Conservation (phyloP, 306 rosid genomes). For the Pterocarpus macrocarpus region DNA sequence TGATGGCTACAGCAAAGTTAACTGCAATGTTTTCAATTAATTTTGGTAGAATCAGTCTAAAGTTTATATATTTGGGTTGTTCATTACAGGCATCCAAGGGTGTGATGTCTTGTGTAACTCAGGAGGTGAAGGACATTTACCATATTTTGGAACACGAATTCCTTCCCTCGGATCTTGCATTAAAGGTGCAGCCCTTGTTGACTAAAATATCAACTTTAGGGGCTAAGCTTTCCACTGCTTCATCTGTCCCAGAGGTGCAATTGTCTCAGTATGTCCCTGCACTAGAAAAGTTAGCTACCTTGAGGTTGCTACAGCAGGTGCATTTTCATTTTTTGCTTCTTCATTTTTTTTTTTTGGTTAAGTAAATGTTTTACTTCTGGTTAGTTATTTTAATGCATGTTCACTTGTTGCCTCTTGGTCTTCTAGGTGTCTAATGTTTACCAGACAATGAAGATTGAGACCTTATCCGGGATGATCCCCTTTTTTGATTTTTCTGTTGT, state of each 20-base stretch:
- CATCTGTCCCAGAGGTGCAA: slow-evolving; percentile 94
- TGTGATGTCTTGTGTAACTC: slow-evolving; percentile 89
- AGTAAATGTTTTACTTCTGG: neutral
- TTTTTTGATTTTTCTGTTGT: slow-evolving; percentile 78
- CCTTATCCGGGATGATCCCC: slow-evolving; percentile 82
- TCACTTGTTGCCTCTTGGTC: slow-evolving; percentile 2
- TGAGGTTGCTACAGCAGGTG: slow-evolving; percentile 99
- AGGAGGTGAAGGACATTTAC: slow-evolving; percentile 95
- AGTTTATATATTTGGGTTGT: neutral
- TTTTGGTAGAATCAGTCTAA: neutral
- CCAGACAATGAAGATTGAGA: slow-evolving; percentile 83
- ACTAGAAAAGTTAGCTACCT: slow-evolving; percentile 82
- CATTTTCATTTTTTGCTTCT: neutral
- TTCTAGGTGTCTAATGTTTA: slow-evolving; percentile 88
- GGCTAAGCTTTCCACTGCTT: slow-evolving; percentile 87
- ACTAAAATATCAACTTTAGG: slow-evolving; percentile 80
- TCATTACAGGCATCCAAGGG: slow-evolving; percentile 79
- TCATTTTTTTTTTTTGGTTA: neutral
- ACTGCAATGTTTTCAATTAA: neutral
- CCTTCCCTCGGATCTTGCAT: slow-evolving; percentile 83
- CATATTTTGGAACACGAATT: slow-evolving; percentile 90
- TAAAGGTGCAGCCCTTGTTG: slow-evolving; percentile 77
- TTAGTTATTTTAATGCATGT: slow-evolving; percentile 6
- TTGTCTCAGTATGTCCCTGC: slow-evolving; percentile 80
- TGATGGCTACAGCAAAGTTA: neutral